Evolutionary conservation across 306 rosid species (phyloP).

Genomic region (Quercus dentata): DNA sequence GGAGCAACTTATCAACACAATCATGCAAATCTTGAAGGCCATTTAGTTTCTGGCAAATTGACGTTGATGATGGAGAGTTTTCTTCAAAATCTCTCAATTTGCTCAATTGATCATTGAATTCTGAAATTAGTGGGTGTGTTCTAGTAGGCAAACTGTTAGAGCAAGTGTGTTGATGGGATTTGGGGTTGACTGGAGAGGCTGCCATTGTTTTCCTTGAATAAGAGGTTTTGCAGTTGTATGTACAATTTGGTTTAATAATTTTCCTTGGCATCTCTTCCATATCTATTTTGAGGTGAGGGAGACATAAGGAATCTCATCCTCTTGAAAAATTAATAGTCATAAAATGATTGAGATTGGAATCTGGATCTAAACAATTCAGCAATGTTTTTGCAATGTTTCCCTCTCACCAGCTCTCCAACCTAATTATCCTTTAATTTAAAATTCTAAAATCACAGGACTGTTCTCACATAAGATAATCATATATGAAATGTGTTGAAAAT

Average conservation of each 20-base stretch:
- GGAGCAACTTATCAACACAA: conserved; percentile 6
- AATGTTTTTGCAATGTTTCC: conserved; percentile 19
- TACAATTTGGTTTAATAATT: neutral
- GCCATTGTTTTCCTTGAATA: neutral
- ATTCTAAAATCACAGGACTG: too few relatives aligned
- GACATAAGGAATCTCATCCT: conserved; percentile 31
- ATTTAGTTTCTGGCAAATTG: conserved; percentile 12
- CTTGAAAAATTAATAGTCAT: conserved; percentile 13
- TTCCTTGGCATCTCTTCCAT: neutral
- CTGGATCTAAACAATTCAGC: conserved; percentile 10
- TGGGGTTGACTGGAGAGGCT: conserved; percentile 14
- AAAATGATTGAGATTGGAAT: conserved; percentile 11
- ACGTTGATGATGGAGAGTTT: conserved; percentile 11
- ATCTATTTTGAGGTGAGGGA: conserved; percentile 15
- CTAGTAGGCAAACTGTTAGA: conserved; percentile 24
- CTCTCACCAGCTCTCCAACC: conserved; percentile 17
- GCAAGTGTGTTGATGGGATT: conserved; percentile 5
- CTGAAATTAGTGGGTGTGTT: conserved; percentile 16
- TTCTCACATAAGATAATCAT: too few relatives aligned
- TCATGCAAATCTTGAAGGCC: conserved; percentile 16
- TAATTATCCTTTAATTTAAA: too few relatives aligned
- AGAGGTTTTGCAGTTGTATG: neutral
- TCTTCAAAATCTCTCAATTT: conserved; percentile 20
- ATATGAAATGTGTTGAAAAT: too few relatives aligned
- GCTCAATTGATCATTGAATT: conserved; percentile 16